Conservation (phyloP, 345 rosid species). For the Dovyalis caffra region DNA sequence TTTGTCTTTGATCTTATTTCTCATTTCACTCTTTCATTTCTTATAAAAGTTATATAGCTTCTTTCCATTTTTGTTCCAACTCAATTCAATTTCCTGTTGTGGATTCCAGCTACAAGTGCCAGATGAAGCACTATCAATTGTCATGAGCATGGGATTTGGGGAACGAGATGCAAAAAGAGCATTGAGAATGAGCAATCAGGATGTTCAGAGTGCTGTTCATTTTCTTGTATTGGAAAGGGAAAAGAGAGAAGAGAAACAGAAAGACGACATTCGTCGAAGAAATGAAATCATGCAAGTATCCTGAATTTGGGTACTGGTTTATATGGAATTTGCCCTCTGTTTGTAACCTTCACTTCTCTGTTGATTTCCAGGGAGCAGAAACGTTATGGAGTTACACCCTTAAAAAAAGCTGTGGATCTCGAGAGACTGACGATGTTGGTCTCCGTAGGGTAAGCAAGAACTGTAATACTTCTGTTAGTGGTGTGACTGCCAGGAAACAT, state of each 20-base stretch:
- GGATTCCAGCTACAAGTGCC: constrained; percentile 72
- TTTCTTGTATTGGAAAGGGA: constrained; percentile 76
- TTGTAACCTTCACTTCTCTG: constrained; percentile 6
- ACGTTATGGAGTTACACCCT: constrained; percentile 72
- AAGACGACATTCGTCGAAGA: constrained; percentile 54
- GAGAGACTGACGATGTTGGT: constrained; percentile 55
- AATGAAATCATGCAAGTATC: constrained; percentile 51
- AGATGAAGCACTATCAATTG: constrained; percentile 71
- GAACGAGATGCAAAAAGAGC: constrained; percentile 78
- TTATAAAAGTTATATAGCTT: neutral
- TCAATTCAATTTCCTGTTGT: constrained; percentile 1
- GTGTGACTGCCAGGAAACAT: neutral
- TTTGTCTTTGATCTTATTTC: neutral
- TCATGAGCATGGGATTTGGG: constrained; percentile 83
- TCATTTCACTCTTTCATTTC: neutral
- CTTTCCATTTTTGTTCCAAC: neutral
- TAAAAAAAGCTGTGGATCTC: constrained; percentile 79
- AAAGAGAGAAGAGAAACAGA: constrained; percentile 46
- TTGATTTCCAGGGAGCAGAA: constrained; percentile 74
- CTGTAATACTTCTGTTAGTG: neutral
- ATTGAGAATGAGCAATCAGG: constrained; percentile 72
- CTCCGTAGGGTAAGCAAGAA: constrained; percentile 66
- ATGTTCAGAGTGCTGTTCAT: constrained; percentile 69
- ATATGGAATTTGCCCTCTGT: neutral
- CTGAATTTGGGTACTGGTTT: neutral